Conservation (phyloP, 176 grass and related monocot species). For the Pharus latifolius region DNA sequence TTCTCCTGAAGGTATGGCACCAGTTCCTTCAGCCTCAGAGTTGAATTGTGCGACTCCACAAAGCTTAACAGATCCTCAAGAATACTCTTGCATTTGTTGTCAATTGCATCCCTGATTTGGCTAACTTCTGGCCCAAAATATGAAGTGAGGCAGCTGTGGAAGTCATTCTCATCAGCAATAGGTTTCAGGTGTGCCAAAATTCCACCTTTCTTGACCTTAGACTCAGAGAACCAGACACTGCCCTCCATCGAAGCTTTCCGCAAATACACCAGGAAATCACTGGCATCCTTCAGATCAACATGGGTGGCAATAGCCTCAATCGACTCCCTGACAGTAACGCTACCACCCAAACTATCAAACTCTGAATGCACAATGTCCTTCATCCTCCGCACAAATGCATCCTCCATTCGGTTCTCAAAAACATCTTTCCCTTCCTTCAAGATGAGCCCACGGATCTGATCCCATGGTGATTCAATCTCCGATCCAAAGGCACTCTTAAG, state of each 20-base stretch:
- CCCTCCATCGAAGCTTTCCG: slow-evolving; percentile 43
- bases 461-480: slow-evolving; percentile 89
- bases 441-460: slow-evolving; percentile 75
- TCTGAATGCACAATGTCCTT: slow-evolving; percentile 77
- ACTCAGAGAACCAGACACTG: slow-evolving; percentile 84
- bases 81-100: slow-evolving; percentile 86
- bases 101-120: slow-evolving; percentile 68
- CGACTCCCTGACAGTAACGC: slow-evolving; percentile 54
- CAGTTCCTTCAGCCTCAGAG: slow-evolving; percentile 66
- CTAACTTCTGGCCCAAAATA: slow-evolving; percentile 87
- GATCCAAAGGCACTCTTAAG: slow-evolving; percentile 85
- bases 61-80: slow-evolving; percentile 86
- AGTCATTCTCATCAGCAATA: slow-evolving; percentile 83
- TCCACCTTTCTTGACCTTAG: slow-evolving; percentile 79
- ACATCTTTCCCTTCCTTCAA: slow-evolving; percentile 84
- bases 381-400: slow-evolving; percentile 68
- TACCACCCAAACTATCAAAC: slow-evolving; percentile 47
- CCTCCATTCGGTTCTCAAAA: slow-evolving; percentile 85
- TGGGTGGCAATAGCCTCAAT: slow-evolving; percentile 47
- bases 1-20: slow-evolving; percentile 91
- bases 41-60: slow-evolving; percentile 92
- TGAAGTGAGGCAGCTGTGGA: slow-evolving; percentile 53
- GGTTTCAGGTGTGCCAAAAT: slow-evolving; percentile 74
- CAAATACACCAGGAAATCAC: slow-evolving; percentile 53
- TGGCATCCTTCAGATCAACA: slow-evolving; percentile 25